Percentiles rank a stretch among this genome's conserved stretches.
Evolutionary conservation across 2,329 filamentous ascomycete species (phyloP).

Genomic region (Hymenoscyphus infarciens): DNA sequence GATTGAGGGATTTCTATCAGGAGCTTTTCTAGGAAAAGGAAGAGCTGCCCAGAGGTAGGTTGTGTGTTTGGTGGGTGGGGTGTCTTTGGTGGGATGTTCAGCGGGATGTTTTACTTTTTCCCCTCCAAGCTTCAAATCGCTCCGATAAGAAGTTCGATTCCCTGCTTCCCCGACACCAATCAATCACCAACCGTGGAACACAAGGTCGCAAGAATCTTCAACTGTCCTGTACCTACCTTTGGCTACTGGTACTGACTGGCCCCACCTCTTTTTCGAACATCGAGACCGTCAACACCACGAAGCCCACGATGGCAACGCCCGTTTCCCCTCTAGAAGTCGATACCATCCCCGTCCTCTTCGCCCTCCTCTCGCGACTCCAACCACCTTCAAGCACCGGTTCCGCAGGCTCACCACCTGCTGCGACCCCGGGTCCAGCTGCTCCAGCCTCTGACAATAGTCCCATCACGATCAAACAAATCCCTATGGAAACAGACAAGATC

Average conservation of each 20-base stretch:
- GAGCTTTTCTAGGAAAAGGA: background rate
- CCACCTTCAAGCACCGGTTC: slow-evolving; percentile 36
- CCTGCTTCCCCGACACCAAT: slow-evolving; percentile 8
- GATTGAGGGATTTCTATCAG: slow-evolving; percentile 2
- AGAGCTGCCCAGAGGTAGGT: background rate
- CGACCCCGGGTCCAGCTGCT: slow-evolving; percentile 35
- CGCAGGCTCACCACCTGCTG: slow-evolving; percentile 32
- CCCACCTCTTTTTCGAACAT: background rate
- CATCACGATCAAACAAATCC: slow-evolving; percentile 64
- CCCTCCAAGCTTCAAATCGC: slow-evolving; percentile 5
- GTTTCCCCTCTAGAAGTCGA: slow-evolving; percentile 56
- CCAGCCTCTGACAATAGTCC: slow-evolving; percentile 30
- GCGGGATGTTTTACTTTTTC: slow-evolving; percentile 1
- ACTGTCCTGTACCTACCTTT: background rate
- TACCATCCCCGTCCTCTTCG: slow-evolving; percentile 75
- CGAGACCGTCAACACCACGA: background rate
- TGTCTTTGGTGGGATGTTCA: slow-evolving; percentile 3
- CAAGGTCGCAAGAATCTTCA: slow-evolving; percentile 1
- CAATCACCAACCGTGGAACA: background rate
- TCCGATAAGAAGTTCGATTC: background rate
- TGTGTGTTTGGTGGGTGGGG: slow-evolving; percentile 1
- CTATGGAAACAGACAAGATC: slow-evolving; percentile 71
- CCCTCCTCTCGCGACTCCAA: slow-evolving; percentile 72
- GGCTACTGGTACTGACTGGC: too few relatives aligned
- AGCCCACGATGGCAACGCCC: slow-evolving; percentile 26